Percentiles rank a stretch among this genome's conserved stretches.
Conservation (phyloP, 2,329 filamentous ascomycete genomes). For the Cladosporium sp. region DNA sequence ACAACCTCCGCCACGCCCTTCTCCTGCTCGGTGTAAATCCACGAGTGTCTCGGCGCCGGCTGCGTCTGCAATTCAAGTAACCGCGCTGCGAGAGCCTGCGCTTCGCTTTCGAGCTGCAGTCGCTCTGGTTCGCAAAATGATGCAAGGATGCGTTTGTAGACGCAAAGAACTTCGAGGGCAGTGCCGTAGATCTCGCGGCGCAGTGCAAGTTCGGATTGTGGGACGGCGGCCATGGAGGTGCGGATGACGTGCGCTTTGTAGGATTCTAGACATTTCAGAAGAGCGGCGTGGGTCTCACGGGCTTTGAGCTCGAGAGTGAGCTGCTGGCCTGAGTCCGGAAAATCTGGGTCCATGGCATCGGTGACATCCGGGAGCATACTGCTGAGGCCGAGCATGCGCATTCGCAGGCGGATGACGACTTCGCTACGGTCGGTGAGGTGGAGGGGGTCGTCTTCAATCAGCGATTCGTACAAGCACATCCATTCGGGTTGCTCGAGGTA, state of each 20-base stretch:
- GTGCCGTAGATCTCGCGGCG: constrained; percentile 29
- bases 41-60: constrained; percentile 28
- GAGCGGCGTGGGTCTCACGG: constrained; percentile 20
- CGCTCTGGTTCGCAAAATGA: constrained; percentile 26
- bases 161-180: constrained; percentile 25
- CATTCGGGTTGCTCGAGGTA: constrained; percentile 38
- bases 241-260: constrained; percentile 30
- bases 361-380: constrained; percentile 27
- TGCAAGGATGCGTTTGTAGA: constrained; percentile 28
- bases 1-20: constrained; percentile 28
- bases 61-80: constrained; percentile 34
- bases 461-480: constrained; percentile 27
- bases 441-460: constrained; percentile 21
- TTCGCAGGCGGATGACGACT: constrained; percentile 27
- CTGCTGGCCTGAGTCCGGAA: neutral
- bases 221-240: constrained; percentile 22
- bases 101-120: constrained; percentile 31
- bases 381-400: constrained; percentile 26
- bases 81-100: constrained; percentile 31
- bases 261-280: constrained; percentile 26
- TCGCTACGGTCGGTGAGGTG: constrained; percentile 28
- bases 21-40: constrained; percentile 32
- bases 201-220: constrained; percentile 24
- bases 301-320: constrained; percentile 14
- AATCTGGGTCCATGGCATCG: constrained; percentile 20